These are phyloP conservation scores for Coemansia sp. DNA, from an alignment of 192 early-diverging fungal genomes.

Conservation along the genomic window DNA sequence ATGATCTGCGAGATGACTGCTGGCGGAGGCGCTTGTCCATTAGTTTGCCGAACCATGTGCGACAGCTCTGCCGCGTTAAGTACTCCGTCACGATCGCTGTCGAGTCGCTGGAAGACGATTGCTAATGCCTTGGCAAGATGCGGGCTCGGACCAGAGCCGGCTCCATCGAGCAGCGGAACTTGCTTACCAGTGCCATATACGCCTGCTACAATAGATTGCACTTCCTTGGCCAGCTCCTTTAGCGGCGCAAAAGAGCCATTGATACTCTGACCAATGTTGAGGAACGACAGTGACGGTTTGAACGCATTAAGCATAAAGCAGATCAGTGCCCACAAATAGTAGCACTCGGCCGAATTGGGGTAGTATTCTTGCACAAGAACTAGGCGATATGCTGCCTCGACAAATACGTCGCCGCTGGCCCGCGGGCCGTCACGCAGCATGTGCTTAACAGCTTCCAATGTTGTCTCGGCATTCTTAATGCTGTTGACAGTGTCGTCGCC, in stretches of 20 bases:
- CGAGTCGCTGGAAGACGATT: conserved; percentile 42
- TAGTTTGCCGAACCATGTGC: conserved; percentile 34
- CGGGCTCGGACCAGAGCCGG: conserved; percentile 34
- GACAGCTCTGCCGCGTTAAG: conserved; percentile 35
- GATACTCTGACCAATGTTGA: conserved; percentile 34
- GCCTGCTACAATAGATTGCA: conserved; percentile 24
- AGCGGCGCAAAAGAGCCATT: conserved; percentile 33
- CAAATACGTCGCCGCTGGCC: conserved; percentile 25
- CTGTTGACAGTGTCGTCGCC: conserved; percentile 13
- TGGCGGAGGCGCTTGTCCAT: conserved; percentile 30
- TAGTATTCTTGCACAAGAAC: conserved; percentile 49
- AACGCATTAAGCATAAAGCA: conserved; percentile 51
- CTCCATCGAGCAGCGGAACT: conserved; percentile 32
- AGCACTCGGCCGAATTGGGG: conserved; percentile 50
- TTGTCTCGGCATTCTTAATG: conserved; percentile 24
- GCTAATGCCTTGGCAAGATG: conserved; percentile 41
- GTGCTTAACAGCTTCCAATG: conserved; percentile 35
- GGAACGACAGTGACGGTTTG: conserved; percentile 28
- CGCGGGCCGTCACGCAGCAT: conserved; percentile 43
- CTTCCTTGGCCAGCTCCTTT: conserved; percentile 36
- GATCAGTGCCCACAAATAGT: conserved; percentile 51
- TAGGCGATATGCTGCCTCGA: conserved; percentile 38
- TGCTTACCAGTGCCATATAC: conserved; percentile 30
- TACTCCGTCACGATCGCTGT: conserved; percentile 50
- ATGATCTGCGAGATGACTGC: conserved; percentile 39